Evolutionary conservation across 2,329 filamentous ascomycete species (phyloP), one percentile per base, ranked within the genome.

Genomic region (Trichoderma sp.): DNA sequence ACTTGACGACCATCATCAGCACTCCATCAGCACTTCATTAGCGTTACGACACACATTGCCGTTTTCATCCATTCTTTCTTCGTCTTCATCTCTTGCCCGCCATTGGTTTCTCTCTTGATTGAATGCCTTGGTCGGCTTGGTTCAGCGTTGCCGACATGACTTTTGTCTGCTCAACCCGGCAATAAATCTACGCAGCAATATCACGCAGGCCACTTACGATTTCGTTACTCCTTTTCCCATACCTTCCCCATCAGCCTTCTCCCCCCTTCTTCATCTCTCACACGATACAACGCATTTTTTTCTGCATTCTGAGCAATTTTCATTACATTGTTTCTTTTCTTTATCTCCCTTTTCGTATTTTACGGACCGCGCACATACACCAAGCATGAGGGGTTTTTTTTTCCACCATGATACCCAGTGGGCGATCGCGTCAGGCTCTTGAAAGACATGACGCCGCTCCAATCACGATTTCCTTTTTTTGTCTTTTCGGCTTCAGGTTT

Each of bases 401-500:
- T 74, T 68, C 73, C 67, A 74, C 69, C 68, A 74, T 74, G 77
- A 78, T 78, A 78, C 77, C 77, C 77, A 75, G 77, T 78, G 75
- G 76, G 75, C 76, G 74, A 74, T 70, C 57, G 71, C 71, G 73
- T 71, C 68, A 73, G 70, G 71, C 72, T 70, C 34, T 71, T 69
- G 64, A 69, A 74, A 69, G 73, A 51, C 47, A 43, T 76, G 74
- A 75, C 73, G 76, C 76, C 76, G 78, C 76, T 76, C 76, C 73
- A 74, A 70, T 54, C 75, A 76, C 75, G 72, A 73, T 71, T 57
- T 68, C 70, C 67, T 68, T 68, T 71, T 68, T 68, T 71, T 61
- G 52, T 67, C 65, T 65, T 57, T 43, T 39, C 47, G 15, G 30
- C 7, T 30, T 30, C 30, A 30, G 30, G 30, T 30, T 30, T 30